Percentiles rank a stretch among this genome's conserved stretches.
Conservation (phyloP, 306 rosid species). For the Luffa acutangula region DNA sequence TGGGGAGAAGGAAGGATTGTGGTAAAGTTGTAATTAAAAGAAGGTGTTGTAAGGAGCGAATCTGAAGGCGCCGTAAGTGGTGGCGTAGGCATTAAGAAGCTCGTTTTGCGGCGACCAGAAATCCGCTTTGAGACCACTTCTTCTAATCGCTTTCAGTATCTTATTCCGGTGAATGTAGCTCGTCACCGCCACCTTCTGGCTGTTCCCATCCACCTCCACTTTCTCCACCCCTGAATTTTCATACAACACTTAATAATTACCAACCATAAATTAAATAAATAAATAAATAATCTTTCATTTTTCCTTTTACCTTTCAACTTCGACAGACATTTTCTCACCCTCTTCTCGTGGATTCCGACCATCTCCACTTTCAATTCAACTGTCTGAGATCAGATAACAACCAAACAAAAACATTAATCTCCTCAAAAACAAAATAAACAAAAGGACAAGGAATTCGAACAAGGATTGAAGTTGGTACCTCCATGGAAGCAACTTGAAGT, state of each 20-base stretch:
- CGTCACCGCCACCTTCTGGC: slow-evolving; percentile 63
- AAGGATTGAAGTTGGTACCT: not conserved
- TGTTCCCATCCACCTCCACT: slow-evolving; percentile 69
- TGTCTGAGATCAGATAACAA: slow-evolving; percentile 29
- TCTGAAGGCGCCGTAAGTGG: slow-evolving; percentile 37
- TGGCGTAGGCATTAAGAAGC: slow-evolving; percentile 41
- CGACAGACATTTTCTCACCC: slow-evolving; percentile 70
- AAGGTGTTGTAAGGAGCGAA: slow-evolving; percentile 38
- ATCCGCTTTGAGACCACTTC: slow-evolving; percentile 85
- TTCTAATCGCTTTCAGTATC: slow-evolving; percentile 69
- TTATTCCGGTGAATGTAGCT: slow-evolving; percentile 76
- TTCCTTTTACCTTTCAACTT: slow-evolving; percentile 45
- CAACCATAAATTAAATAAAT: too few relatives aligned
- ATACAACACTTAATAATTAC: too few relatives aligned
- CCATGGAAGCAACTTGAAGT: not conserved
- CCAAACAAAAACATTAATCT: not conserved
- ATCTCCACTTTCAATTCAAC: slow-evolving; percentile 90
- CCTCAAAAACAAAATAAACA: not conserved
- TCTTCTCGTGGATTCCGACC: slow-evolving; percentile 83
- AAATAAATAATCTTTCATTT: too few relatives aligned
- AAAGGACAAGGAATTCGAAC: not conserved
- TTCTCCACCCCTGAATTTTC: slow-evolving; percentile 57
- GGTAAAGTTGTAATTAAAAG: too few relatives aligned
- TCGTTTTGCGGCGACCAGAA: slow-evolving; percentile 86
- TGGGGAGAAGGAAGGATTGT: too few relatives aligned